Base-by-base conservation (phyloP, 2,329 filamentous ascomycete genomes). In the Gremmenia infestans region DNA sequence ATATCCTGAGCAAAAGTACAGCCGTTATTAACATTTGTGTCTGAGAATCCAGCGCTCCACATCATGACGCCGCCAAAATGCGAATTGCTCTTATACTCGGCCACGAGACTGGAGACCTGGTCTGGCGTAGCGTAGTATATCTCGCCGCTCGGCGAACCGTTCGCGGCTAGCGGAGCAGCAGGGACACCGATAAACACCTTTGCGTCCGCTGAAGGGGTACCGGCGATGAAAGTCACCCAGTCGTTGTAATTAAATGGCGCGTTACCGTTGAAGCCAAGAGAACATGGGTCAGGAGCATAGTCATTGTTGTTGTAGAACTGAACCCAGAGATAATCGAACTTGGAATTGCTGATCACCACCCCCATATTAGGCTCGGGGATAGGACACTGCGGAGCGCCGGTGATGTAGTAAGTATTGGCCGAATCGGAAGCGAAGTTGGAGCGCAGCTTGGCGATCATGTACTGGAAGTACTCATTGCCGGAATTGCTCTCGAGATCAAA, bases 321-420 rank as follows among this genome's bases (percentile, higher is more conserved):
- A 9, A 76, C 69, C 59, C 70, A 76, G n/a, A 77, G 64, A 55
- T 72, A 75, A 56, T 76, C 74, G 60, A 72, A 75, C 60, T 63
- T 71, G n/a, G 72, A 64, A 25, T 70, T 68, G 28, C 64, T 66
- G 48, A 78, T 70, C 19, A 73, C 68, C 12, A 61, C 61, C 22
- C 71, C 70, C 67, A 77, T 72, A 56, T 76, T 73, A 1, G 69
- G 70, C 52, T 77, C 76, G 0, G 76, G 75, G n/a, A 76, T 68
- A 1, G 72, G 68, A 55, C 76, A 78, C 54, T 78, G 76, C 0
- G 76, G 76, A 4, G 75, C 74, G 5, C 73, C 75, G n/a, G 73
- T 74, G 59, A 82, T 75, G 60, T 78, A 74, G 59, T 75, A 77
- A 8, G 62, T 65, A 47, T 71, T 68, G 22, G 60, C 57, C 8